Evolutionary conservation across 371 early-diverging fungal species (phyloP).

Genomic region (Aphelidium insulamus): DNA sequence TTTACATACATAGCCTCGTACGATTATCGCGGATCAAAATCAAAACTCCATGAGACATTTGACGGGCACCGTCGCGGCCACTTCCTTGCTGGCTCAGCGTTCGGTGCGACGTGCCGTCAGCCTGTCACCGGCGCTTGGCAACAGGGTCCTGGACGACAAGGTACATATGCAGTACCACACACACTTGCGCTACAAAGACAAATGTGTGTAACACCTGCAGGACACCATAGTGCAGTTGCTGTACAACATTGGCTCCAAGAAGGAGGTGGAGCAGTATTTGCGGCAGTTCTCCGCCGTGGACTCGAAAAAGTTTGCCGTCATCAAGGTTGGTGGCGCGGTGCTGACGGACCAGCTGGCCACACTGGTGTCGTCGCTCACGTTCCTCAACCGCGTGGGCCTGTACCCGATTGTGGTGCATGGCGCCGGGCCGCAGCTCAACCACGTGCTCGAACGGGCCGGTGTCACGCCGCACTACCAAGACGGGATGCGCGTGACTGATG

Average conservation of each 20-base stretch:
- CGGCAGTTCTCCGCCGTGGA: constrained; percentile 85
- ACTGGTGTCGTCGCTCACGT: constrained; percentile 79
- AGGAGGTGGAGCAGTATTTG: constrained; percentile 92
- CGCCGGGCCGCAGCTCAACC: constrained; percentile 88
- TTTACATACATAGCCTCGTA: too few species aligned
- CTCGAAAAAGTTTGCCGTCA: constrained; percentile 95
- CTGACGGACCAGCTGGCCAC: constrained; percentile 80
- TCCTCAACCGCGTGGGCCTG: constrained; percentile 83
- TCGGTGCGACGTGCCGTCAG: too few species aligned
- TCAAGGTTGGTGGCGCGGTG: constrained; percentile 95
- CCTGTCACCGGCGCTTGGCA: too few species aligned
- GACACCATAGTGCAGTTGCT: constrained; percentile 89
- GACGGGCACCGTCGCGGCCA: too few species aligned
- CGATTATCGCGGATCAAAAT: too few species aligned
- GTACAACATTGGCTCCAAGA: constrained; percentile 91
- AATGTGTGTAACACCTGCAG: constrained; percentile 13
- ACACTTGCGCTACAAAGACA: too few species aligned
- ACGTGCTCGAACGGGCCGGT: constrained; percentile 55
- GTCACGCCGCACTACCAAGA: constrained; percentile 80
- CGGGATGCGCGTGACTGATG: constrained; percentile 89
- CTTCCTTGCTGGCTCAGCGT: too few species aligned
- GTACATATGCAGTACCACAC: too few species aligned
- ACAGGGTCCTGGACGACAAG: too few species aligned
- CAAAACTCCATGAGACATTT: too few species aligned
- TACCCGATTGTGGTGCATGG: constrained; percentile 95